These are phyloP conservation scores for Dillenia suffruticosa DNA, from an alignment of 164 flowering plant genomes.

Conservation along the genomic window DNA sequence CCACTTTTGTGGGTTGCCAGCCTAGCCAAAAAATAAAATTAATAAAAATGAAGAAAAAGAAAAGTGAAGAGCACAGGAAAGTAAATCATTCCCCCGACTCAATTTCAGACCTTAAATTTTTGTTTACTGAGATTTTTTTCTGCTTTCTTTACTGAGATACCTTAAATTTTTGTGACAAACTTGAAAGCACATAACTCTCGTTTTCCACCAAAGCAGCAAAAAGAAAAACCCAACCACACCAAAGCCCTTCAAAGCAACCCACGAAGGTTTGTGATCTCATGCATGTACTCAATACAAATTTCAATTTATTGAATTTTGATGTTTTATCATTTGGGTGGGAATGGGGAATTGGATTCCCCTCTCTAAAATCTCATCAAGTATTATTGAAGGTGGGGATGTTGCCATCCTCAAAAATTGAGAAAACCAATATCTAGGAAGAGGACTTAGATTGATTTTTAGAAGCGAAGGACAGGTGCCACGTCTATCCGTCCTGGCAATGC, in stretches of 20 bases:
- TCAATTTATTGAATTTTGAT: no score
- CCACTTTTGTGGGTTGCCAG: conserved; percentile 26
- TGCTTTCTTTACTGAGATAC: no score
- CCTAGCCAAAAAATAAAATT: conserved; percentile 16
- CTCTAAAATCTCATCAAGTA: no score
- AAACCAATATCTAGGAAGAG: conserved; percentile 25
- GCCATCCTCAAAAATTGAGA: conserved; percentile 21
- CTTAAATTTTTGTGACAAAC: conserved; percentile 6
- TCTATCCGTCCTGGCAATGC: not conserved
- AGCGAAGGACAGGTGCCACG: conserved; percentile 13
- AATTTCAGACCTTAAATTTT: not conserved
- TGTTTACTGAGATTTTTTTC: no score
- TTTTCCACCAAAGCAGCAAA: conserved; percentile 20
- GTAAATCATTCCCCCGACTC: conserved; percentile 2
- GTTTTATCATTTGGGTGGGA: no score
- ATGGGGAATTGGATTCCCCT: no score
- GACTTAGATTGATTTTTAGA: conserved; percentile 17
- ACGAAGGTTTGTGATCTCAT: no score
- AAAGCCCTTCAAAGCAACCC: no score
- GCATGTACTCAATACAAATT: no score
- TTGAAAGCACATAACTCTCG: conserved; percentile 13
- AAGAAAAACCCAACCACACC: no score
- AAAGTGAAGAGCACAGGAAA: not conserved
- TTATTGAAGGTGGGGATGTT: not conserved
- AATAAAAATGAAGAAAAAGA: conserved; percentile 10